phyloP scores from a whole-genome alignment of 2,329 filamentous ascomycete species.

The Bipolaris cookei region DNA sequence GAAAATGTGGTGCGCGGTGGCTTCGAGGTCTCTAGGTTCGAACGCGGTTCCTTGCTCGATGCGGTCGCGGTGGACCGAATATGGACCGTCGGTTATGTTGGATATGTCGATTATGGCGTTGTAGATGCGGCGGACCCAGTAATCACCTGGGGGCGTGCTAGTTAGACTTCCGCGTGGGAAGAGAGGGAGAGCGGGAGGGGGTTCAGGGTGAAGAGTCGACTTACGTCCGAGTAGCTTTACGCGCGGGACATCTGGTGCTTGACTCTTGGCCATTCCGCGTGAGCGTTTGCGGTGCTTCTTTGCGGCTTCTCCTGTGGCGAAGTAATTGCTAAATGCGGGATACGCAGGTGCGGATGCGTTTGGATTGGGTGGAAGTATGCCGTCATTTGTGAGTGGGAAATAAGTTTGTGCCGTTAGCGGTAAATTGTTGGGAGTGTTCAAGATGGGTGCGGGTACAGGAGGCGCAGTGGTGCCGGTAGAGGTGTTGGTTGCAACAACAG shows the following conservation, averaged over 20 bases:
- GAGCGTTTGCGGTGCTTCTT: slow-evolving; percentile 23
- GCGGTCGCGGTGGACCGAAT: slow-evolving; percentile 26
- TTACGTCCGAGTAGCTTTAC: slow-evolving; percentile 34
- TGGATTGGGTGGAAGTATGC: too few species aligned
- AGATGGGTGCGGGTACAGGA: too few species aligned
- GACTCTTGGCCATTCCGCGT: slow-evolving; percentile 18
- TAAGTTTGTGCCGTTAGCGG: too few species aligned
- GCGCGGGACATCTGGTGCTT: slow-evolving; percentile 25
- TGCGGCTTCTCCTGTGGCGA: slow-evolving; percentile 30
- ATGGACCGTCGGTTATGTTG: slow-evolving; percentile 23
- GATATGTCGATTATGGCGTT: slow-evolving; percentile 37
- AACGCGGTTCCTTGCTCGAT: slow-evolving; percentile 19
- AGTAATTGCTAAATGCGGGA: slow-evolving; percentile 5
- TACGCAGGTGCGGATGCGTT: too few species aligned
- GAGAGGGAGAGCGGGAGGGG: background rate
- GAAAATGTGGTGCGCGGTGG: slow-evolving; percentile 40
- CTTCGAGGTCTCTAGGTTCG: slow-evolving; percentile 32
- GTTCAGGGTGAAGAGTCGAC: background rate
- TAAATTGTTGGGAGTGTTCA: too few species aligned
- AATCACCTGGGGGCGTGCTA: slow-evolving; percentile 15
- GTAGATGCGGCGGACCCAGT: slow-evolving; percentile 43
- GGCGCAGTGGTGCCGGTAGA: too few species aligned
- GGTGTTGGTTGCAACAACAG: too few species aligned
- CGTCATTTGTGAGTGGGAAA: too few species aligned
- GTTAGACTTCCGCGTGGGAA: too few species aligned